Evolutionary conservation across 2,329 filamentous ascomycete genomes (phyloP), one percentile per base, ranked within the genome.

Genomic region (Monosporascus ibericus): DNA sequence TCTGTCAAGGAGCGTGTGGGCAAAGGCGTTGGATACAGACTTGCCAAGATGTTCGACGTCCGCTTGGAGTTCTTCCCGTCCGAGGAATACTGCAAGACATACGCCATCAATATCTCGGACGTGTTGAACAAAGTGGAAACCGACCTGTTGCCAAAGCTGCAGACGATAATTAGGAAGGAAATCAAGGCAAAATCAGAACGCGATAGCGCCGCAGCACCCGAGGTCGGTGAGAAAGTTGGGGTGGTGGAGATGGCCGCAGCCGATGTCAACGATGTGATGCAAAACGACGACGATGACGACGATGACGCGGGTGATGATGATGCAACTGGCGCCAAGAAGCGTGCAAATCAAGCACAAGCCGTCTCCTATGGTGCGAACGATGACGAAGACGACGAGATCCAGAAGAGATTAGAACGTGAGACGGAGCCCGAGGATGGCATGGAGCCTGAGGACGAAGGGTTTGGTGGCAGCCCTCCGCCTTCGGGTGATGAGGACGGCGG

Each of bases 281-380:
- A 62, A 6, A 78, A 80, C 22, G 82, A 84, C 47, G 81, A 84
- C 25, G 82, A 81, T 24, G 80, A 85, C 46, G 85, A 87, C 40
- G 87, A 88, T 53, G 82, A 85, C n/a, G 86, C 84, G 27, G 90
- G 85, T 44, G 92, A 94, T 50, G 85, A 84, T 52, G 89, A 95
- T 65, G 90, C 82, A 48, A 92, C 84, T 4, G 83, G 80, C 57
- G 83, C 82, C 60, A 95, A 90, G 72, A 80, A 85, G 64, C 83
- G 81, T 62, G 82, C 84, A 46, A 94, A 95, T 67, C 85, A 88
- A 40, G 77, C 80, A 49, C 88, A 96, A 70, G 88, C 87, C 30
- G 85, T 92, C 2, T 94, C 90, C 15, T 97, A 96, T 61, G 92
- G 90, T 39, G 89, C 86, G 36, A 95, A 95, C 47, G 94, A 97